Evolutionary conservation across 1,284 basidiomycete genomes (phyloP), one percentile per base, ranked within the genome.

Genomic region (Ceratobasidium sp.): DNA sequence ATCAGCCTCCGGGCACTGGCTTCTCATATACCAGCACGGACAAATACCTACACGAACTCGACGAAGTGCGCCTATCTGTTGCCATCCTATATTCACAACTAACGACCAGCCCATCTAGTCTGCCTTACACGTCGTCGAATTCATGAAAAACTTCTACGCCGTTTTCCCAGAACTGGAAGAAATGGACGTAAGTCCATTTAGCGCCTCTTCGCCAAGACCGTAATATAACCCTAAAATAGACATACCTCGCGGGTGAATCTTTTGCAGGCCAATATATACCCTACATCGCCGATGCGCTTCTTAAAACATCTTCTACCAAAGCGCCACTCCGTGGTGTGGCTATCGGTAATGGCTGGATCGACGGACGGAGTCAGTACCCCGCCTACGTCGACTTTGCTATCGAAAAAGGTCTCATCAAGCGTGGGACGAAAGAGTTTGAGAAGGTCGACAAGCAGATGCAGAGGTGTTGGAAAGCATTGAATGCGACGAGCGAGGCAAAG

Each of bases 201-300:
- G 46, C 18, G 23, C 42, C 46, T 55, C 18, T 49, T 26, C 20
- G 12, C 56, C 46, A 67, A 79, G 82, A 53, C 82, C 61, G 7
- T 23, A n/a, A 5, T 12, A 55, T 49, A 49, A 49, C 46, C 53
- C 33, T 5, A 20, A 53, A 18, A 12, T 82, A 97, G 95, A 97
- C 96, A 0, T 98, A 97, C 84, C 87, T 98, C 10, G 93, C 93
- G 0, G 97, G 97, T 73, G 97, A 98, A 87, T 96, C 94, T 80
- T 99, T 93, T 84, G 97, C 97, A n/a, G 97, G 98, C n/a, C 97
- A 98, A 87, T 99, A 95, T 87, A 97, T 99, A 81, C 97, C 98
- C 15, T 97, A 97, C 85, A 96, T 98, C 82, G 96, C 96, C 82
- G 90, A 96, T 81, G 93, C 92, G 10, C 87, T 98, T 68, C 87